A percentile compares a stretch with the other conserved stretches of the same genome.
These are phyloP conservation scores for Zea luxurians DNA, from an alignment of 176 grass and related monocot species.

Conservation along the genomic window DNA sequence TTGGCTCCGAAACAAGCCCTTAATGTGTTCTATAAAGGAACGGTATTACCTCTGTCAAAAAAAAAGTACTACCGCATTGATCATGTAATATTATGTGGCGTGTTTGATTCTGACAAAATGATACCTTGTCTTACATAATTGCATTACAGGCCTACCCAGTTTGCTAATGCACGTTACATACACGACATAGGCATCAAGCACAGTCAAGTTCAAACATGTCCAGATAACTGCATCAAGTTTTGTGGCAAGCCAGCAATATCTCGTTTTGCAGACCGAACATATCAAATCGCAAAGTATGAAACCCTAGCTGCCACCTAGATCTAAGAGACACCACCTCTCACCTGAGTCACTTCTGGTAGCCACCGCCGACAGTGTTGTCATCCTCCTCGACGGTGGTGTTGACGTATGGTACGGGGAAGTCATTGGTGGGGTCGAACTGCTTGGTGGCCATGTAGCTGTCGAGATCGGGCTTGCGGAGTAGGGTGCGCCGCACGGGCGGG, in stretches of 20 bases:
- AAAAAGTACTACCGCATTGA: background rate
- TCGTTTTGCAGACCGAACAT: background rate
- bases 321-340: constrained; percentile 14
- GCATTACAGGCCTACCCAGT: background rate
- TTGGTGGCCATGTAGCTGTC: constrained; percentile 87
- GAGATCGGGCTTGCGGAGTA: constrained; percentile 77
- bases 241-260: background rate
- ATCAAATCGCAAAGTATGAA: constrained; percentile 2
- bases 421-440: constrained; percentile 62
- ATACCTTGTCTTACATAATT: background rate
- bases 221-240: background rate
- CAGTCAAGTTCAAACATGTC: background rate
- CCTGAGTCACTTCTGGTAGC: constrained; percentile 75
- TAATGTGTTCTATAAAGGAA: background rate
- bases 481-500: constrained; percentile 70
- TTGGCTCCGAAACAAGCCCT: too few species aligned
- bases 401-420: constrained; percentile 72
- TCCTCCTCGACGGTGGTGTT: constrained; percentile 69
- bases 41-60: background rate
- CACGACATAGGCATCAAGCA: background rate
- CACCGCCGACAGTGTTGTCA: constrained; percentile 57
- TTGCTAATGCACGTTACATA: background rate
- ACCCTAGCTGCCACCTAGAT: constrained; percentile 39
- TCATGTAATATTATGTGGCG: background rate
- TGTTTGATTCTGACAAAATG: background rate